A percentile compares a stretch with the other conserved stretches of the same genome.
Conservation (phyloP, 2,329 filamentous ascomycete species). For the Botrytis elliptica region DNA sequence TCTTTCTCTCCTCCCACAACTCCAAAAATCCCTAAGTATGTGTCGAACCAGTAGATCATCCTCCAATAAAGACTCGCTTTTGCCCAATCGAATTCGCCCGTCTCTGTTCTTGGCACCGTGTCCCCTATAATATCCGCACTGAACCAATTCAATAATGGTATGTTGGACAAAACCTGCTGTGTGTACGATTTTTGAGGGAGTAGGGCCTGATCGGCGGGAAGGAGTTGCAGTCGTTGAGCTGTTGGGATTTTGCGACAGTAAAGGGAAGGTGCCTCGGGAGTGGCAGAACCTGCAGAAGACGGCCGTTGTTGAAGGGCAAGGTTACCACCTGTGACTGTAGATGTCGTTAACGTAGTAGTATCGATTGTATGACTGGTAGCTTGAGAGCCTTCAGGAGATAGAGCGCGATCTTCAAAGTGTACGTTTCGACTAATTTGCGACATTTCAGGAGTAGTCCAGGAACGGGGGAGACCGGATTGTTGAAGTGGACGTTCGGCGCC, state of each 20-base stretch:
- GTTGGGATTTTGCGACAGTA: constrained; percentile 65
- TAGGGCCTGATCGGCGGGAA: constrained; percentile 68
- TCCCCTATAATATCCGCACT: constrained; percentile 70
- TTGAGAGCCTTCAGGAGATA: constrained; percentile 35
- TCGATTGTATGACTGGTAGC: constrained; percentile 57
- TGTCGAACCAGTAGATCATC: constrained; percentile 62
- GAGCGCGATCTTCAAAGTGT: constrained; percentile 11
- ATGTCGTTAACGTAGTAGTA: constrained; percentile 49
- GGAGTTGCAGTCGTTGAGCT: constrained; percentile 62
- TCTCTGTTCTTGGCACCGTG: constrained; percentile 69
- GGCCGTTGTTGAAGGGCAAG: constrained; percentile 40
- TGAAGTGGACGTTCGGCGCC: constrained; percentile 23
- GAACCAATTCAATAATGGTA: constrained; percentile 72
- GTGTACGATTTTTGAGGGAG: constrained; percentile 65
- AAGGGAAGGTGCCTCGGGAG: constrained; percentile 36
- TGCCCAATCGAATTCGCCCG: constrained; percentile 75
- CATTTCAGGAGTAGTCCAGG: constrained; percentile 35
- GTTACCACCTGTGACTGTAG: constrained; percentile 31
- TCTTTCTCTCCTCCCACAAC: constrained; percentile 47
- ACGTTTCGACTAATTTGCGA: constrained; percentile 33
- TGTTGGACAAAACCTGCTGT: constrained; percentile 61
- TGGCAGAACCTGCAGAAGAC: constrained; percentile 34
- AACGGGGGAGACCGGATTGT: constrained; percentile 31
- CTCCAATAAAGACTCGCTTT: constrained; percentile 66
- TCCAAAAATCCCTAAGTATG: constrained; percentile 56